These are phyloP conservation scores for Citrus australasica DNA, from an alignment of 345 rosid genomes.

Conservation along the genomic window DNA sequence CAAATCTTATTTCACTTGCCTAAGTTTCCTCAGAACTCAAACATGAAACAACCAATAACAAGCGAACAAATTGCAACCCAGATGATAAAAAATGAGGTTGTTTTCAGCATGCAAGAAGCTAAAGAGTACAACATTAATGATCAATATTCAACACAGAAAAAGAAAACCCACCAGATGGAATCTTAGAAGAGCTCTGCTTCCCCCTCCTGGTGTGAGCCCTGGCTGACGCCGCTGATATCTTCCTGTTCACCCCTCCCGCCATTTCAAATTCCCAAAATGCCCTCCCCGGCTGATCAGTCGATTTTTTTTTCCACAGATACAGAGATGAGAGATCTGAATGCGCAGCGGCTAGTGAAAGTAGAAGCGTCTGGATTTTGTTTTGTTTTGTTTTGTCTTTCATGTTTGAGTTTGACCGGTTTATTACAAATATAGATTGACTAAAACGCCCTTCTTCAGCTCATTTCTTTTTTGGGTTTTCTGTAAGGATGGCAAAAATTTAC, in stretches of 20 bases:
- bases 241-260: constrained; percentile 47
- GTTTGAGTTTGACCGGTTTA: not conserved
- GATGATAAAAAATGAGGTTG: not conserved
- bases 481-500: too few relatives aligned
- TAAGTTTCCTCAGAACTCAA: not conserved
- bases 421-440: not conserved
- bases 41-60: not conserved
- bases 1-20: not conserved
- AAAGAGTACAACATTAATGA: not conserved
- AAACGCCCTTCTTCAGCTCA: not conserved
- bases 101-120: not conserved
- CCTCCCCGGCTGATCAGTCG: not conserved
- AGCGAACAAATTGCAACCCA: not conserved
- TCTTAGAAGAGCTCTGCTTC: constrained; percentile 28
- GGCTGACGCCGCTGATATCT: constrained; percentile 56
- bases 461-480: too few relatives aligned
- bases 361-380: not conserved
- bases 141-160: not conserved
- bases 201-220: constrained; percentile 55
- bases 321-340: not conserved
- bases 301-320: not conserved
- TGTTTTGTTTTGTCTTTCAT: not conserved
- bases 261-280: constrained; percentile 7
- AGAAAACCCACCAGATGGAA: constrained; percentile 38
- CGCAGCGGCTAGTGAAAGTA: not conserved